phyloP scores from a whole-genome alignment of 2,329 filamentous ascomycete species.

The Clonostachys byssicola region DNA sequence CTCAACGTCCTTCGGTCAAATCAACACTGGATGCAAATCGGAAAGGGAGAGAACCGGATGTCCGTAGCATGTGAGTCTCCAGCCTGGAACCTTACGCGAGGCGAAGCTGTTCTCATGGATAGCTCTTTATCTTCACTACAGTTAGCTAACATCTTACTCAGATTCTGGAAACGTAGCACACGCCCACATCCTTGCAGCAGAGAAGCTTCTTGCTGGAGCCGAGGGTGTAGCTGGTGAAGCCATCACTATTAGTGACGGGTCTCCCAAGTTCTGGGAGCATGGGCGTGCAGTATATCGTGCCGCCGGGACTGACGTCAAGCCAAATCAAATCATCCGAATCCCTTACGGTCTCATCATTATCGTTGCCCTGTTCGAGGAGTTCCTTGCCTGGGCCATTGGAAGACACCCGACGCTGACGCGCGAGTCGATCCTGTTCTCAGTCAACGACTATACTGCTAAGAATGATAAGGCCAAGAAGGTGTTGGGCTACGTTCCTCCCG shows the following conservation, averaged over 20 bases:
- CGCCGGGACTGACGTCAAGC: slow-evolving; percentile 43
- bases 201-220: slow-evolving; percentile 61
- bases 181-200: slow-evolving; percentile 77
- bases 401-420: slow-evolving; percentile 68
- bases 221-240: slow-evolving; percentile 79
- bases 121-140: slow-evolving; percentile 31
- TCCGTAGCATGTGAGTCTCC: too few relatives aligned
- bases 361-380: slow-evolving; percentile 36
- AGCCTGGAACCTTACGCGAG: too few relatives aligned
- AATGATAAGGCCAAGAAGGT: slow-evolving; percentile 70
- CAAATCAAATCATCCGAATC: slow-evolving; percentile 48
- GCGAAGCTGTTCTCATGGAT: too few relatives aligned
- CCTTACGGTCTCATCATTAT: too few relatives aligned
- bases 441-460: slow-evolving; percentile 23
- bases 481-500: slow-evolving; percentile 59
- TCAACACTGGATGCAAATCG: slow-evolving; percentile 76
- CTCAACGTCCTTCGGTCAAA: slow-evolving; percentile 65
- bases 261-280: slow-evolving; percentile 88
- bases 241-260: slow-evolving; percentile 88
- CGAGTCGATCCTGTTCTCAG: slow-evolving; percentile 56
- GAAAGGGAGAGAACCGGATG: slow-evolving; percentile 21
- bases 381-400: slow-evolving; percentile 49
- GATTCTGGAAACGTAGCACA: slow-evolving; percentile 64
- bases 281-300: slow-evolving; percentile 71
- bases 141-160: slow-evolving; percentile 61